Evolutionary conservation across 2,329 filamentous ascomycete species (phyloP).

Genomic region (Cercospora citrullina): DNA sequence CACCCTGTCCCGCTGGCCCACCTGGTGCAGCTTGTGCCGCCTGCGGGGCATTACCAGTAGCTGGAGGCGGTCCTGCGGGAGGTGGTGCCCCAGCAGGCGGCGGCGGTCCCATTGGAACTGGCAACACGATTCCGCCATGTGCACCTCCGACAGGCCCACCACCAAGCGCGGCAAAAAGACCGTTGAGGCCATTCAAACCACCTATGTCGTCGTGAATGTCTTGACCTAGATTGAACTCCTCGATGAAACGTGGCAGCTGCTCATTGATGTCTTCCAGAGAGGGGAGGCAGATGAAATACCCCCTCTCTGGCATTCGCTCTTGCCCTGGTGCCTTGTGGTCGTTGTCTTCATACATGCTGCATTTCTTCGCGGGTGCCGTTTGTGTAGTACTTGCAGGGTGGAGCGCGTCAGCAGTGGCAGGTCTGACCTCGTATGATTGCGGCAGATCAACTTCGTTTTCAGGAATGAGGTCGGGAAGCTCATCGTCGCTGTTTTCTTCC

Average conservation of each 20-base stretch:
- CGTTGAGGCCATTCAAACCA: neutral
- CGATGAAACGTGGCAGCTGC: constrained; percentile 18
- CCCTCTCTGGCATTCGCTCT: constrained; percentile 11
- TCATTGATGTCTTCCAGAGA: constrained; percentile 15
- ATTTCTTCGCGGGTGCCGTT: neutral
- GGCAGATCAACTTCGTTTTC: neutral
- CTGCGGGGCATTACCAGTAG: neutral
- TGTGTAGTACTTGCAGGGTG: neutral
- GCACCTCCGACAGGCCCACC: constrained; percentile 1
- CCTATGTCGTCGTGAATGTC: constrained; percentile 9
- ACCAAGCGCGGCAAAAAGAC: constrained; percentile 4
- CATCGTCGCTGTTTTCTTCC: constrained; percentile 8
- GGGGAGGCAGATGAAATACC: constrained; percentile 21
- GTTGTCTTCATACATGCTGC: constrained; percentile 12
- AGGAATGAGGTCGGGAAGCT: constrained; percentile 14
- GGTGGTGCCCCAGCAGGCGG: neutral
- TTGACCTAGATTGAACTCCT: constrained; percentile 18
- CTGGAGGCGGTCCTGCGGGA: neutral
- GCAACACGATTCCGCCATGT: constrained; percentile 4
- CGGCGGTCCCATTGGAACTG: neutral
- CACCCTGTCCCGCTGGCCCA: neutral
- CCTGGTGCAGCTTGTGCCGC: neutral
- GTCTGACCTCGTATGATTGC: neutral
- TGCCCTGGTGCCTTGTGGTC: constrained; percentile 7
- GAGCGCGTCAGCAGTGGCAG: neutral